phyloP scores from a whole-genome alignment of 2,329 filamentous ascomycete genomes.

The Stagonosporopsis cucurbitacearum region DNA sequence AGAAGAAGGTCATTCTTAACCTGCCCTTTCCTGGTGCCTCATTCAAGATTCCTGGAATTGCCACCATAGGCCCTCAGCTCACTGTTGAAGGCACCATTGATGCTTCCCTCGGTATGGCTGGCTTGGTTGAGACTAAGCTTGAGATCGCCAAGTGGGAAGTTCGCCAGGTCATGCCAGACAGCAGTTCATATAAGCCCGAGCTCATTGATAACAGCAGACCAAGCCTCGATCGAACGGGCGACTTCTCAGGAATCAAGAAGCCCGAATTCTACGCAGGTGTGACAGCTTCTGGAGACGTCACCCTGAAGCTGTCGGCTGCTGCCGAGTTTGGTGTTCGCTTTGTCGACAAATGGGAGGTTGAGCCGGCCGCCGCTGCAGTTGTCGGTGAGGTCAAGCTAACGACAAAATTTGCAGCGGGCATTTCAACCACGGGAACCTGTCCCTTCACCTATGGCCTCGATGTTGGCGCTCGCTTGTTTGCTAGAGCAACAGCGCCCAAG shows the following conservation, averaged over 20 bases:
- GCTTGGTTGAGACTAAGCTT: slow-evolving; percentile 6
- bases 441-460: slow-evolving; percentile 7
- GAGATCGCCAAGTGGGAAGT: slow-evolving; percentile 15
- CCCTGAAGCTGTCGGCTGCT: slow-evolving; percentile 2
- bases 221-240: slow-evolving; percentile 5
- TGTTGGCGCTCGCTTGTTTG: slow-evolving; percentile 6
- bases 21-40: slow-evolving; percentile 13
- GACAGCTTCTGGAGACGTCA: slow-evolving; percentile 1
- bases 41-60: slow-evolving; percentile 17
- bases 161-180: slow-evolving; percentile 1
- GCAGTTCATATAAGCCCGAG: slow-evolving; percentile 4
- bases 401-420: slow-evolving; percentile 5
- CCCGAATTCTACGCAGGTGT: slow-evolving; percentile 11
- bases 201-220: neutral
- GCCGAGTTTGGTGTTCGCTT: slow-evolving; percentile 15
- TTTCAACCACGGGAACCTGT: slow-evolving; percentile 1
- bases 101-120: slow-evolving; percentile 4
- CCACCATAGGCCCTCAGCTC: slow-evolving; percentile 14
- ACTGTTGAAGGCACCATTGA: slow-evolving; percentile 6
- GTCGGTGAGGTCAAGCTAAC: slow-evolving; percentile 2
- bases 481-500: neutral
- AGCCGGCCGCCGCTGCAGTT: slow-evolving; percentile 3
- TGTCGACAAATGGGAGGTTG: slow-evolving; percentile 11
- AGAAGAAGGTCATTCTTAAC: slow-evolving; percentile 9
- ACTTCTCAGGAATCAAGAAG: slow-evolving; percentile 7